phyloP scores from a whole-genome alignment of 176 grass and related monocot genomes.

The Musa troglodytarum region DNA sequence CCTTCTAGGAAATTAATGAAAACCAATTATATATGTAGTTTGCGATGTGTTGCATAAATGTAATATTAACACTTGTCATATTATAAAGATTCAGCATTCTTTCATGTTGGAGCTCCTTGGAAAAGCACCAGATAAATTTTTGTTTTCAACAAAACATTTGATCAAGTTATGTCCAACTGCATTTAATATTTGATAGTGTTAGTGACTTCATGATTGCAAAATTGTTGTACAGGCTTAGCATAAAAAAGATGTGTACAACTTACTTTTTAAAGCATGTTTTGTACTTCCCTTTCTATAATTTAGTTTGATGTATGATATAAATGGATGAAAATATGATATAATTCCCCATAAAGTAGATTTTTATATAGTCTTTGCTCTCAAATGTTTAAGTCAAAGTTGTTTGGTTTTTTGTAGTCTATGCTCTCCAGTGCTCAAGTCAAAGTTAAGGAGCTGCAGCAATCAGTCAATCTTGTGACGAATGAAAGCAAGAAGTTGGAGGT shows the following conservation, averaged over 20 bases:
- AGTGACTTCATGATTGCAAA: neutral
- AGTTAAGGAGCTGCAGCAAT: constrained; percentile 21
- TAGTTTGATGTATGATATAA: no score
- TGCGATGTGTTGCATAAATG: no score
- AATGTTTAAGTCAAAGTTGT: neutral
- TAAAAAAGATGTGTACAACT: neutral
- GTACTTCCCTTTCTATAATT: no score
- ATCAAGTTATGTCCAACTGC: neutral
- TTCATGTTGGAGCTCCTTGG: no score
- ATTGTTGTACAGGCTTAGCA: neutral
- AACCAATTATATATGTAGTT: no score
- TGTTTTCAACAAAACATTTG: neutral
- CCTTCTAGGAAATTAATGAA: no score
- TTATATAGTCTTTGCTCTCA: neutral
- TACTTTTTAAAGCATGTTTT: no score
- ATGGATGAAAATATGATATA: no score
- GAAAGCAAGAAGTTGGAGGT: constrained; percentile 20
- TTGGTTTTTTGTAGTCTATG: constrained; percentile 1
- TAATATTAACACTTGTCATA: no score
- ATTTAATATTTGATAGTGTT: neutral
- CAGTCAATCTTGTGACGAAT: constrained; percentile 15
- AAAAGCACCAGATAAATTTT: no score
- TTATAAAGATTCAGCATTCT: no score
- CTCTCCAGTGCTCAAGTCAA: constrained; percentile 12
- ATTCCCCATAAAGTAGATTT: no score